Percentiles rank a stretch among this genome's conserved stretches.
phyloP scores from a whole-genome alignment of 2,329 filamentous ascomycete species.

The Diaporthe ampelina region DNA sequence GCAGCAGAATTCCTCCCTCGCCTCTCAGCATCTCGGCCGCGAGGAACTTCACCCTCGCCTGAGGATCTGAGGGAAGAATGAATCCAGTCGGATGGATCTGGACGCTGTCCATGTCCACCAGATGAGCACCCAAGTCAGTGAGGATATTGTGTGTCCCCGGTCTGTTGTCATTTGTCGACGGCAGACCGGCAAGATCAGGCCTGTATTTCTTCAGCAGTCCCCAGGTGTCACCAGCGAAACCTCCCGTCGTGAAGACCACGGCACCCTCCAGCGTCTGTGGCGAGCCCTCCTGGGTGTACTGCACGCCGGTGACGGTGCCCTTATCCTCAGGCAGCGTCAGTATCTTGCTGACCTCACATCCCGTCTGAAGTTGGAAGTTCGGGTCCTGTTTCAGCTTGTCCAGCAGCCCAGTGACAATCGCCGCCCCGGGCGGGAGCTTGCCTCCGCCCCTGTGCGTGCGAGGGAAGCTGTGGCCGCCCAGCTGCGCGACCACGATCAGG shows the following conservation, averaged over 20 bases:
- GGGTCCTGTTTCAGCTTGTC: slow-evolving; percentile 62
- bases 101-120: slow-evolving; percentile 68
- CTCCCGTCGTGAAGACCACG: slow-evolving; percentile 72
- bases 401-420: slow-evolving; percentile 69
- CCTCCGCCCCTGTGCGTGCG: slow-evolving; percentile 71
- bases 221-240: slow-evolving; percentile 73
- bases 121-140: slow-evolving; percentile 53
- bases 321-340: slow-evolving; percentile 49
- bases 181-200: slow-evolving; percentile 70
- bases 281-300: slow-evolving; percentile 57
- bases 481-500: slow-evolving; percentile 67
- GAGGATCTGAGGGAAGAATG: slow-evolving; percentile 64
- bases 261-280: slow-evolving; percentile 61
- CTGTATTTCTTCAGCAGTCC: slow-evolving; percentile 69
- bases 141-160: slow-evolving; percentile 66
- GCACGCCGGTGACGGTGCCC: slow-evolving; percentile 63
- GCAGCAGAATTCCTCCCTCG: slow-evolving; percentile 71
- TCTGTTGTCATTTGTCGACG: slow-evolving; percentile 73
- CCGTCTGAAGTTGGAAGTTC: slow-evolving; percentile 66
- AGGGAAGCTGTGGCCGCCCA: slow-evolving; percentile 71
- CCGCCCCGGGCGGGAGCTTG: slow-evolving; percentile 69
- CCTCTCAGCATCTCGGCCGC: slow-evolving; percentile 74
- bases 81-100: slow-evolving; percentile 78
- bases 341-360: slow-evolving; percentile 66
- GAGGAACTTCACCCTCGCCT: slow-evolving; percentile 69